Conservation (phyloP, 2,329 filamentous ascomycete genomes). For the Penicillium sp. region DNA sequence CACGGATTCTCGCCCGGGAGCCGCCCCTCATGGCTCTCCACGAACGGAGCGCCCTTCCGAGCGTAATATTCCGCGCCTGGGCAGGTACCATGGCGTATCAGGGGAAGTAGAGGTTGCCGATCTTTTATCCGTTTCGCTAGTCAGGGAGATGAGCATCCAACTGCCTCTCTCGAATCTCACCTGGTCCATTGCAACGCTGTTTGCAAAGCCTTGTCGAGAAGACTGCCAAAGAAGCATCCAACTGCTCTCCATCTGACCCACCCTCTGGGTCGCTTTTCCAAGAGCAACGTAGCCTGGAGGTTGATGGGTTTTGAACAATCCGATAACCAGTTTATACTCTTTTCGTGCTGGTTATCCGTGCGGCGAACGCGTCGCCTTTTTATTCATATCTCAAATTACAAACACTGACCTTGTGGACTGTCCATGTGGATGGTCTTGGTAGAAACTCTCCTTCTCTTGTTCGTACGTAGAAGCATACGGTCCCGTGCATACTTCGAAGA, state of each 20-base stretch:
- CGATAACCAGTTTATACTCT: conserved; percentile 4
- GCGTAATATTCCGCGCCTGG: conserved; percentile 2
- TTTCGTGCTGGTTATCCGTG: conserved; percentile 8
- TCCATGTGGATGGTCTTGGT: background rate
- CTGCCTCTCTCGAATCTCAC: conserved; percentile 41
- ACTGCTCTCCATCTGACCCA: conserved; percentile 45
- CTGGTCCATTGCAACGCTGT: conserved; percentile 10
- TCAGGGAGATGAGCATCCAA: conserved; percentile 46
- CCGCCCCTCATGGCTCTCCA: background rate
- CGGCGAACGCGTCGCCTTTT: conserved; percentile 11
- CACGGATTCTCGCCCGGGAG: conserved; percentile 12
- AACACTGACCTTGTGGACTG: background rate
- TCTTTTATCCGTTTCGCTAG: conserved; percentile 40
- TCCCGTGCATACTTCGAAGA: too few relatives aligned
- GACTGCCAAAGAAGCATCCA: conserved; percentile 47
- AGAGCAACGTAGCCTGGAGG: conserved; percentile 11
- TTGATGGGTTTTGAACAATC: conserved; percentile 27
- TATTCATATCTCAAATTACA: background rate
- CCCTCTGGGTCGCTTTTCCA: conserved; percentile 27
- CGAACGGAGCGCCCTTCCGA: background rate
- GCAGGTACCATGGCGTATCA: conserved; percentile 21
- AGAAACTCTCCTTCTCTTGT: background rate
- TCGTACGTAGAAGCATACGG: too few relatives aligned
- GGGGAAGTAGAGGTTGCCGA: conserved; percentile 39
- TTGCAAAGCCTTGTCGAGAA: conserved; percentile 28